Base-by-base conservation (phyloP, 805 yeast species). In the Wickerhamiella occidentalis region DNA sequence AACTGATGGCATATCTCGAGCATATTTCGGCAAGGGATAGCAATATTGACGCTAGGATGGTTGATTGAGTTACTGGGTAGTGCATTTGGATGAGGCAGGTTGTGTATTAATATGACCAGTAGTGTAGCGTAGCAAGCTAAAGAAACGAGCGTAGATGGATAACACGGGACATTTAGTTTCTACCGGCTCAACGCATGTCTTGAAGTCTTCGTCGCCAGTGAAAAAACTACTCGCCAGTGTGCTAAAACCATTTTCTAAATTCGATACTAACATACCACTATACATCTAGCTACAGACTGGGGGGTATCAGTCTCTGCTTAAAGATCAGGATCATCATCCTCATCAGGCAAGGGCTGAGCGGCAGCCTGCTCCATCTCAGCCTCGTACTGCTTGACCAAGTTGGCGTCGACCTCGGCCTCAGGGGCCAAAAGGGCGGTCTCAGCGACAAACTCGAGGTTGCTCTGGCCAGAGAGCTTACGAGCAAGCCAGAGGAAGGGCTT, bases 401-500 rank as follows among this genome's bases (percentile, higher is more conserved):
- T 92, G 62, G 85, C 85, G 68, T 92, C 98, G 64, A 92, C 96
- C 68, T 81, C 83, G 62, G 90, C 97, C 79, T 92, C 98, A 66
- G 99, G 97, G 64, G 99, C 98, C 66, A 96, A 96, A 72, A 92
- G 80, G 59, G 98, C 99, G 61, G 98, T 98, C 56, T 97, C 85
- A 63, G 94, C 97, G 63, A 94, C 99, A 66, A 92, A 92, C 76
- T 92, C 98, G 66, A 92, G 80, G 72, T 84, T 87, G 56, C 96
- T 90, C 80, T 90, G 86, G 73, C 97, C 99, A 60, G 86, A 95
- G 64, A 92, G 80, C 76, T 92, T 92, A 80, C 98, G 85, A 49
- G 99, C 98, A 66, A 92, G 85, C 99, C 99, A 92, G 72, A 92
- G 80, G 84, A 92, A 92, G 58, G 99, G 99, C 78, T 94, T 92